Percentiles rank a stretch among this genome's conserved stretches.
Conservation (phyloP, 768 basidiomycete genomes). For the Melanogaster broomeanus region DNA sequence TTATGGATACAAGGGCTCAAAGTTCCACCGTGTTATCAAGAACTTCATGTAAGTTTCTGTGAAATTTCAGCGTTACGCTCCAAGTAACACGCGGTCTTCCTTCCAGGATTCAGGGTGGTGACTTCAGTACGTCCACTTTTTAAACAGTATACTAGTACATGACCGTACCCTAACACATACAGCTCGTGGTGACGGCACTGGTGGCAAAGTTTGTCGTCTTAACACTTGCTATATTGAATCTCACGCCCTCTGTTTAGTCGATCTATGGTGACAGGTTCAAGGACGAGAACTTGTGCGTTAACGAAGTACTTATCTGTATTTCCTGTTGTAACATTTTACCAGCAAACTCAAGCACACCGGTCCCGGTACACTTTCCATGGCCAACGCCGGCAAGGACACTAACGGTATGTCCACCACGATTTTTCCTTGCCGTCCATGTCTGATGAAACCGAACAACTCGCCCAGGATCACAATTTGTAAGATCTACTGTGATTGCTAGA, state of each 20-base stretch:
- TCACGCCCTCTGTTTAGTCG: constrained; percentile 46
- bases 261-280: constrained; percentile 91
- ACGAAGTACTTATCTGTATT: not conserved
- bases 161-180: constrained; percentile 8
- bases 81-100: not conserved
- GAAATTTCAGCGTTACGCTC: not conserved
- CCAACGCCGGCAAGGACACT: constrained; percentile 90
- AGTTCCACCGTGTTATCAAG: constrained; percentile 96
- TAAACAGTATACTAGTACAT: constrained; percentile 15
- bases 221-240: not conserved
- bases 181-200: constrained; percentile 88
- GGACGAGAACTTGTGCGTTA: constrained; percentile 91
- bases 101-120: constrained; percentile 92
- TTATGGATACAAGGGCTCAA: constrained; percentile 92
- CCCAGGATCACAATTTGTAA: constrained; percentile 83
- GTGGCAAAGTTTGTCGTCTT: constrained; percentile 67
- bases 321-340: not conserved
- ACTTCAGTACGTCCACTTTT: constrained; percentile 74
- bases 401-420: constrained; percentile 58
- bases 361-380: constrained; percentile 90
- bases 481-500: constrained; percentile 23
- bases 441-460: constrained; percentile 9
- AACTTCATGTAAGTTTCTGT: constrained; percentile 72
- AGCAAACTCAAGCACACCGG: constrained; percentile 96
- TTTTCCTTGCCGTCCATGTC: not conserved